Base-by-base conservation (phyloP, 1,139 yeast species). In the Blastobotrys ciferrii region DNA sequence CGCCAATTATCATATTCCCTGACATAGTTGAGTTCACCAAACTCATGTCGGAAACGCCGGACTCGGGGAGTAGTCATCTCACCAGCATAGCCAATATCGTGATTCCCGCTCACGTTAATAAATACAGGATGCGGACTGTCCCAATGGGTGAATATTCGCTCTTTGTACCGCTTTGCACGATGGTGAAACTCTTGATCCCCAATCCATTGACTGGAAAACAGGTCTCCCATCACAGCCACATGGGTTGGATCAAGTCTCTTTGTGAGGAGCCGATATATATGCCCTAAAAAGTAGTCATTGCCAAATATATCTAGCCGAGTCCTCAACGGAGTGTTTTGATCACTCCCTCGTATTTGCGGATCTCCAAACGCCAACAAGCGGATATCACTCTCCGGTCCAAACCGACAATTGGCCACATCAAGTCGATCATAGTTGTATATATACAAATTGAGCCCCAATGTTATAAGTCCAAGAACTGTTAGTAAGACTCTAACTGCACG, bases 191-290 rank as follows among this genome's bases (percentile, higher is more conserved):
- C 98, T 13, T 81, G 77, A 67, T 89, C 96, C 38, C 76, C 76
- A 54, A 92, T 88, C 98, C 98, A 92, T 69, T 92, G 98, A 12
- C 94, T 84, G n/a, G 96, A 87, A 55, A 92, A 81, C 56, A 88
- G 74, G 67, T 92, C 98, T 1, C 98, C 98, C 81, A 92, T 77
- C 0, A 89, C 95, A 0, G 87, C 87, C 9, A 87, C 91, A 65
- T 84, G 91, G 25, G 83, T 76, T 1, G 98, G 98, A 2, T 72
- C 57, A 52, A 87, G 69, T 54, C 89, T 69, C 11, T 62, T 59
- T 56, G 77, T 76, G 85, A 91, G 82, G 12, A 77, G 75, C 1
- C 67, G 59, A 65, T 84, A 89, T 35, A 91, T 82, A 61, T 91
- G 97, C 2, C 95, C 95, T 55, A 92, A 70, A 61, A 83, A 92